Evolutionary conservation across 345 rosid genomes (phyloP), one percentile per base, ranked within the genome.

Genomic region (Sapria himalayana): DNA sequence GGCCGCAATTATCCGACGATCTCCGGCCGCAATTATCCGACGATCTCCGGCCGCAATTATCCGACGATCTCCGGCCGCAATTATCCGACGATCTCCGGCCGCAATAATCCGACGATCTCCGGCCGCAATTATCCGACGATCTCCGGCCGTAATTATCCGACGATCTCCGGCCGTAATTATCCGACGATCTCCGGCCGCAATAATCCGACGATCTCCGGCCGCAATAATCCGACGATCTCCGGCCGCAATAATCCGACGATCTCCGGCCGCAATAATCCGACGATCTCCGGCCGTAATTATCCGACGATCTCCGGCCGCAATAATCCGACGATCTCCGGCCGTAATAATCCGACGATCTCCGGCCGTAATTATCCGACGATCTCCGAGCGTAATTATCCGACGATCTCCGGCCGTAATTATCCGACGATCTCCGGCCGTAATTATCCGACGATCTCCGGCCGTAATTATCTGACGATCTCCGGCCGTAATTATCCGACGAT

Each of bases 141-240:
- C n/a, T n/a, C 13, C 54, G 29, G 25, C 50, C 7, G 12, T 19
- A 7, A 22, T 46, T 33, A 27, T n/a, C n/a, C n/a, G n/a, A n/a
- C n/a, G n/a, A n/a, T n/a, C n/a, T n/a, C n/a, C n/a, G n/a, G n/a
- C 22, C 32, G 4, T 49, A 17, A 15, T 49, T 36, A 14, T 23
- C n/a, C n/a, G n/a, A 41, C 2, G 35, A 19, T 18, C 49, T 21
- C 4, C 40, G n/a, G 22, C 32, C 9, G 15, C 29, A 38, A 9
- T 24, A 10, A 17, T 9, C 9, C 7, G 62, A n/a, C n/a, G n/a
- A n/a, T n/a, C n/a, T n/a, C 13, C 54, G 29, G 25, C 50, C 7
- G 12, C 19, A 7, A 22, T 46, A 38, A 27, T n/a, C n/a, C n/a
- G n/a, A n/a, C n/a, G n/a, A n/a, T n/a, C n/a, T n/a, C n/a, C n/a